phyloP scores from a whole-genome alignment of 352 stramenopile species.

The Pythium myriotylum region DNA sequence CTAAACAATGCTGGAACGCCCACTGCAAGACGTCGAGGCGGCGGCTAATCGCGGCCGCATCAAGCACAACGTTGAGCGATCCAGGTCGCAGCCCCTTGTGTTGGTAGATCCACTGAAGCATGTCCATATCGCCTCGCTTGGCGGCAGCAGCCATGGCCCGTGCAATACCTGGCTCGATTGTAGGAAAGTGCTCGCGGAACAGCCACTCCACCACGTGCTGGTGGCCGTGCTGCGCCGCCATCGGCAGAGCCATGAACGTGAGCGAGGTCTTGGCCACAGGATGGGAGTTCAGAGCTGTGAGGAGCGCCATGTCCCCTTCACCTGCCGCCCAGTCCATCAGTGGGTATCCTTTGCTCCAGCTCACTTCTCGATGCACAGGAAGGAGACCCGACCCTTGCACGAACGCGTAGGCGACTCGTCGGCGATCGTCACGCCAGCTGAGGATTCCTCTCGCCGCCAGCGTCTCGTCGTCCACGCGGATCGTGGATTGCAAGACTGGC shows the following conservation, averaged over 20 bases:
- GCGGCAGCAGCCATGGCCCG: neutral
- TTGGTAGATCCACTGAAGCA: neutral
- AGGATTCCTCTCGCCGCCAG: neutral
- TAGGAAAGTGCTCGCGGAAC: neutral
- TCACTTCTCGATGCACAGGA: neutral
- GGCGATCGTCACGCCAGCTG: neutral
- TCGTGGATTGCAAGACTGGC: neutral
- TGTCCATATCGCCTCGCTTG: slow-evolving; percentile 5
- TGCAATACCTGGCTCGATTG: neutral
- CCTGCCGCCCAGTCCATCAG: slow-evolving; percentile 14
- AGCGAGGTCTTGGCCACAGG: neutral
- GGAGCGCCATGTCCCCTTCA: neutral
- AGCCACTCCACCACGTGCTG: slow-evolving; percentile 6
- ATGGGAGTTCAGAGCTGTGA: neutral
- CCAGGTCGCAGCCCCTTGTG: neutral
- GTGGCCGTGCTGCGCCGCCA: neutral
- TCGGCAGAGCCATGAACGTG: neutral
- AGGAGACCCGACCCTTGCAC: neutral
- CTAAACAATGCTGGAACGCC: neutral
- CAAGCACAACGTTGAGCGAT: slow-evolving; percentile 3
- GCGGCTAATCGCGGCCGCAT: neutral
- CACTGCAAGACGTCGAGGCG: neutral
- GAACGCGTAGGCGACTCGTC: neutral
- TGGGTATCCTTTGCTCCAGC: neutral
- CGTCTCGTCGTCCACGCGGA: neutral